Conservation (phyloP, 345 rosid genomes). For the Gossypioides kirkii region DNA sequence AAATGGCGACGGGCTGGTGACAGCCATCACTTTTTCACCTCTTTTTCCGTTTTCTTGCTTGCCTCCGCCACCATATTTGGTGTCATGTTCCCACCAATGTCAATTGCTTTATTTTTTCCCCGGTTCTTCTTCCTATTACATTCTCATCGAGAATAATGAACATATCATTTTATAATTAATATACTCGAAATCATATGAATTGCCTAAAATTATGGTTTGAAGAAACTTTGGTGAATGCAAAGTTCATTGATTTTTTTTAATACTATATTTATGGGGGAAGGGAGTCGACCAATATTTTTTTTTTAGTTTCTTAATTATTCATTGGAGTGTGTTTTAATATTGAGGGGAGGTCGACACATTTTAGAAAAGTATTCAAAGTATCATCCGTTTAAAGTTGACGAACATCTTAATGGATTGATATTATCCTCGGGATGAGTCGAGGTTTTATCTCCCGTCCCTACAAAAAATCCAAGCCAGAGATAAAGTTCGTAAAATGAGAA, state of each 20-base stretch:
- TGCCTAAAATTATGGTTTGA: not conserved
- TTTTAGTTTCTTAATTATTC: too few relatives aligned
- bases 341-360: too few relatives aligned
- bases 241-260: not conserved
- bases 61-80: conserved; percentile 7
- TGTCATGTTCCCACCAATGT: conserved; percentile 1
- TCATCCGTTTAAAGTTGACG: too few relatives aligned
- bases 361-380: too few relatives aligned
- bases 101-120: conserved; percentile 30
- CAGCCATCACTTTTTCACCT: conserved; percentile 2
- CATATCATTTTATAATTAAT: conserved; percentile 31
- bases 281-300: not conserved
- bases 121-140: conserved; percentile 41
- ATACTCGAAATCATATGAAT: not conserved
- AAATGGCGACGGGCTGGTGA: not conserved
- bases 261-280: conserved; percentile 3
- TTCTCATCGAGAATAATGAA: conserved; percentile 70
- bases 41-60: conserved; percentile 4
- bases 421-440: too few relatives aligned
- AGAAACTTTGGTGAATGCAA: not conserved
- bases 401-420: too few relatives aligned
- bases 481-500: rapidly evolving
- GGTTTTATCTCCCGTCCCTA: too few relatives aligned
- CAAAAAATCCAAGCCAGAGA: rapidly evolving
- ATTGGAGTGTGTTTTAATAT: too few relatives aligned